Conservation (phyloP, 768 basidiomycete species). For the Lentinula raphanica region DNA sequence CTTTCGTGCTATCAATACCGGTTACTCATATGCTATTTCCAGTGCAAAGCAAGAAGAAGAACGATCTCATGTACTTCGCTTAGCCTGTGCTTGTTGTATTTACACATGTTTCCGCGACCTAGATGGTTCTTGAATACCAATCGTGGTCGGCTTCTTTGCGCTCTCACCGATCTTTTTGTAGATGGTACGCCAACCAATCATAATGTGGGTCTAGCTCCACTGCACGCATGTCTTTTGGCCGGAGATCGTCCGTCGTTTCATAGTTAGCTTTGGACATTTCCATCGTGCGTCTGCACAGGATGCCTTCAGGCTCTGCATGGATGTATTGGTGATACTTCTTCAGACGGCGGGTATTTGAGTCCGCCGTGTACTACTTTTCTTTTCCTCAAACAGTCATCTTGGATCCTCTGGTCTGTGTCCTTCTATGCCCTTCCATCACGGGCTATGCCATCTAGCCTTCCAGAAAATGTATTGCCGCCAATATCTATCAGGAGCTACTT, state of each 20-base stretch:
- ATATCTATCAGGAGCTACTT: neutral
- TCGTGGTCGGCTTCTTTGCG: neutral
- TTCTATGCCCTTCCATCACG: conserved; percentile 1
- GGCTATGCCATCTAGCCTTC: neutral
- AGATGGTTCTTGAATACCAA: neutral
- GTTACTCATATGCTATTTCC: conserved; percentile 22
- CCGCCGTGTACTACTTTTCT: neutral
- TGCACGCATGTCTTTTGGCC: neutral
- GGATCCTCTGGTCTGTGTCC: neutral
- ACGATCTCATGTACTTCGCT: conserved; percentile 91
- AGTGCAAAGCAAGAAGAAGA: conserved; percentile 99
- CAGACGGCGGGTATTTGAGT: neutral
- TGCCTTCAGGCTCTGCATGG: too few species aligned
- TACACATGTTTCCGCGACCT: neutral
- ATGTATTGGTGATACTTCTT: too few species aligned
- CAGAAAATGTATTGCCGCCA: neutral
- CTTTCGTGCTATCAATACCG: neutral
- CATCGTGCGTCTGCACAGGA: neutral
- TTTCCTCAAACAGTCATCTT: neutral
- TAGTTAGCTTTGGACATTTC: neutral
- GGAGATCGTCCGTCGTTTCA: neutral
- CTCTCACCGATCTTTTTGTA: neutral
- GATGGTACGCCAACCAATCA: neutral
- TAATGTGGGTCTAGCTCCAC: neutral
- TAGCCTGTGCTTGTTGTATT: conserved; percentile 31